Percentiles rank a stretch among this genome's conserved stretches.
These are phyloP conservation scores for Aspergillus nanangensis DNA, from an alignment of 495 filamentous ascomycete genomes.

Conservation along the genomic window DNA sequence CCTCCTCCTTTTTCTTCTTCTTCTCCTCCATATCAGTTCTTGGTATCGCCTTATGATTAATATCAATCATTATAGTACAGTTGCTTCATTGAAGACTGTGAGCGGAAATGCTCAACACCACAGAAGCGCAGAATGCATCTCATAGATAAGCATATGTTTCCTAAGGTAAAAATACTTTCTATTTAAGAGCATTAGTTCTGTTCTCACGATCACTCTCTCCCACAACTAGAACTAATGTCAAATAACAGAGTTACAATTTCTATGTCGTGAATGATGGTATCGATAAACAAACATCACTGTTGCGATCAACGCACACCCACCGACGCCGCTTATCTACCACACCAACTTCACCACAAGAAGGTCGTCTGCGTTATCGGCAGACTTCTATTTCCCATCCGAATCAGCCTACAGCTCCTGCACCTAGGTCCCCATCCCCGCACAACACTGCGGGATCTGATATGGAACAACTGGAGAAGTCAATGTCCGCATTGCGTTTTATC, in stretches of 20 bases:
- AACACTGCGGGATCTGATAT: constrained; percentile 53
- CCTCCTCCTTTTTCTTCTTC: neutral
- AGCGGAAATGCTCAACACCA: constrained; percentile 76
- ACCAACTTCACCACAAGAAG: constrained; percentile 32
- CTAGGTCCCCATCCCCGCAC: constrained; percentile 2
- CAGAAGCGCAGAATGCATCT: constrained; percentile 82
- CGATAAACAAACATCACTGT: constrained; percentile 74
- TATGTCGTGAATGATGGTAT: constrained; percentile 82
- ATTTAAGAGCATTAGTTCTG: no score
- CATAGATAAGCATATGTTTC: constrained; percentile 93
- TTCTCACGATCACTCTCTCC: neutral
- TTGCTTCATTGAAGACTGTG: constrained; percentile 88
- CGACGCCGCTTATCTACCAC: constrained; percentile 50
- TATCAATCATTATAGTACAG: constrained; percentile 69
- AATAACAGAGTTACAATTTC: constrained; percentile 74
- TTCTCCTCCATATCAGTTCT: no score
- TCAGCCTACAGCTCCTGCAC: neutral
- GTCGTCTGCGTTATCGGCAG: constrained; percentile 30
- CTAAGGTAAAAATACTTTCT: constrained; percentile 56
- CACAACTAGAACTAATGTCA: constrained; percentile 1
- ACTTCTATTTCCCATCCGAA: constrained; percentile 30
- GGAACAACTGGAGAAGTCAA: constrained; percentile 67
- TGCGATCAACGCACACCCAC: constrained; percentile 46
- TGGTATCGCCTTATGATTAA: no score
- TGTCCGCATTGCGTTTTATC: constrained; percentile 81